Conservation (phyloP, 2,329 filamentous ascomycete genomes). For the Fusarium anguioides region DNA sequence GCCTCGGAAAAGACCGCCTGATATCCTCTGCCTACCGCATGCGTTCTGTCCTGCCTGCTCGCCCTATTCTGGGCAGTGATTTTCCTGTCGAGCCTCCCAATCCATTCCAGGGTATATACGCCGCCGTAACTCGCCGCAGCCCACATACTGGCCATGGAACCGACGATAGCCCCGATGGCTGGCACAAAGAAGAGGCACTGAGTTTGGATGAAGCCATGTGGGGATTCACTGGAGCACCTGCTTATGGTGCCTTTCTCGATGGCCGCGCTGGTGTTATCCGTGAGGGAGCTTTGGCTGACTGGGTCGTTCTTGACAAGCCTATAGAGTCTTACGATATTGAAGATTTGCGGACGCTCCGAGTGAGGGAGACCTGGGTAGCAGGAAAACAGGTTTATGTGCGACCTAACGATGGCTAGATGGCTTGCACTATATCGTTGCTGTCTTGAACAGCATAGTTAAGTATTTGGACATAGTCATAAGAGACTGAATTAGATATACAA, state of each 20-base stretch:
- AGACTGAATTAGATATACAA: conserved; percentile 5
- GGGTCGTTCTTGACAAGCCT: conserved; percentile 73
- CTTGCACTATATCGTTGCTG: background rate
- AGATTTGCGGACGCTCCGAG: conserved; percentile 63
- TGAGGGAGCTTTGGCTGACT: conserved; percentile 73
- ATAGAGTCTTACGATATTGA: conserved; percentile 63
- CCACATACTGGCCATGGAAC: conserved; percentile 66
- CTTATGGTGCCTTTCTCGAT: conserved; percentile 69
- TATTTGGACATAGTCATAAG: background rate
- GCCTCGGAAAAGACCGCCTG: conserved; percentile 68
- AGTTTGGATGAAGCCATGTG: conserved; percentile 68
- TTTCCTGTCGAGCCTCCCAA: conserved; percentile 78
- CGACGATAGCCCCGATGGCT: conserved; percentile 62
- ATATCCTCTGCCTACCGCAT: conserved; percentile 72
- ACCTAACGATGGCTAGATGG: background rate
- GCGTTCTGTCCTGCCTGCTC: conserved; percentile 66
- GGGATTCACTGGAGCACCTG: conserved; percentile 71
- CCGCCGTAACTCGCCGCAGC: conserved; percentile 70
- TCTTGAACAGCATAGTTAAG: background rate
- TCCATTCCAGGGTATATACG: conserved; percentile 76
- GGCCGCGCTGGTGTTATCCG: conserved; percentile 68
- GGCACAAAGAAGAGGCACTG: conserved; percentile 70
- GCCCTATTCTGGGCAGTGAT: conserved; percentile 72
- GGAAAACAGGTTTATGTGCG: conserved; percentile 61
- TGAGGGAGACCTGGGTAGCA: conserved; percentile 76